A percentile compares a stretch with the other conserved stretches of the same genome.
Conservation (phyloP, 1,284 basidiomycete species). For the Puccinia polysora region DNA sequence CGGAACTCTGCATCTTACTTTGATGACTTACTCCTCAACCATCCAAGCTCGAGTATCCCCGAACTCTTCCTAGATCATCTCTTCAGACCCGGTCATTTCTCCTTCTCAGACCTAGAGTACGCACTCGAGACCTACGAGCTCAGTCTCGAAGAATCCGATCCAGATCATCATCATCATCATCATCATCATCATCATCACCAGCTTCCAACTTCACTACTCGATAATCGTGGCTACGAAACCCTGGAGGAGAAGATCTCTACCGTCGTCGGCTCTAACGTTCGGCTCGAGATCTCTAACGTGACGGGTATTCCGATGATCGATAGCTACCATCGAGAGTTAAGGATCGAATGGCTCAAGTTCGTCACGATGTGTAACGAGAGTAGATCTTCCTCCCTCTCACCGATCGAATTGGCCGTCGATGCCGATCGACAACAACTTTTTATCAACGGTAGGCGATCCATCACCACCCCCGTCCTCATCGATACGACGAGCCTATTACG, state of each 20-base stretch:
- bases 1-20: conserved; percentile 65
- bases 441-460: conserved; percentile 36
- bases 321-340: conserved; percentile 57
- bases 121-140: conserved; percentile 76
- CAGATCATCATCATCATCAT: conserved; percentile 53
- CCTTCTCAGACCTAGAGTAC: conserved; percentile 68
- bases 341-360: conserved; percentile 43
- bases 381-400: conserved; percentile 33
- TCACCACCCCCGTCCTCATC: conserved; percentile 39
- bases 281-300: conserved; percentile 65
- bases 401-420: conserved; percentile 40
- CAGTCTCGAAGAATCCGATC: conserved; percentile 58
- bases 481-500: conserved; percentile 28
- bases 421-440: conserved; percentile 29
- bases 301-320: conserved; percentile 73
- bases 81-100: conserved; percentile 80
- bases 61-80: conserved; percentile 75
- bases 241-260: conserved; percentile 71
- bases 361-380: conserved; percentile 41
- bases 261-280: conserved; percentile 78
- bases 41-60: conserved; percentile 54
- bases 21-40: conserved; percentile 73
- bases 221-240: conserved; percentile 59
- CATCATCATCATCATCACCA: too few relatives aligned
- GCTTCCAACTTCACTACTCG: conserved; percentile 47